These are phyloP conservation scores for Argentina anserina DNA, from an alignment of 306 rosid genomes.

Conservation along the genomic window DNA sequence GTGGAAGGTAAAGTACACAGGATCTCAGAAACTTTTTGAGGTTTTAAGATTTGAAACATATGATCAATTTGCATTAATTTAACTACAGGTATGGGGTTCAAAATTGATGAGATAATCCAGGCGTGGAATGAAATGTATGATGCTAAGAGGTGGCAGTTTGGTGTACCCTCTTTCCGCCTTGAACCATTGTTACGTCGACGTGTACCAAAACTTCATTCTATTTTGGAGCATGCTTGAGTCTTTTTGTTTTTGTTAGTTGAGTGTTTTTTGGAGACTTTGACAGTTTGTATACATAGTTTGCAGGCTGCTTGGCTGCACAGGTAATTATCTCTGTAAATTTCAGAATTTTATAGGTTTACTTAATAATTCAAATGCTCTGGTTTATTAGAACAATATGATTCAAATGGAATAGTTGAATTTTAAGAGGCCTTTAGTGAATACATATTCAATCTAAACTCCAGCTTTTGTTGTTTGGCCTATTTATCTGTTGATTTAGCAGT, in stretches of 20 bases:
- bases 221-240: conserved; percentile 65
- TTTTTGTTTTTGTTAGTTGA: conserved; percentile 18
- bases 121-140: conserved; percentile 99
- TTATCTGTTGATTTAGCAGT: neutral
- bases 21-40: neutral
- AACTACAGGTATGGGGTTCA: conserved; percentile 71
- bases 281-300: conserved; percentile 36
- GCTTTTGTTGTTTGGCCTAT: neutral
- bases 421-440: neutral
- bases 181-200: conserved; percentile 92
- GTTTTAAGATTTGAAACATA: conserved; percentile 13
- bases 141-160: conserved; percentile 92
- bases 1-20: conserved; percentile 57
- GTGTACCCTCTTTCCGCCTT: conserved; percentile 84
- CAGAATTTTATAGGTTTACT: neutral
- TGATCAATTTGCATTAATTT: conserved; percentile 16
- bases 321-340: conserved; percentile 21
- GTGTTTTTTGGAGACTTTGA: conserved; percentile 41
- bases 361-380: neutral
- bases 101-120: conserved; percentile 89
- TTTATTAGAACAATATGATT: neutral
- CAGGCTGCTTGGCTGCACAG: conserved; percentile 38
- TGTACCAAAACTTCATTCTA: conserved; percentile 73
- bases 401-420: neutral
- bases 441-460: neutral